A percentile compares a stretch with the other conserved stretches of the same genome.
Conservation (phyloP, 1,139 yeast species). For the Sporopachydermia cereana region DNA sequence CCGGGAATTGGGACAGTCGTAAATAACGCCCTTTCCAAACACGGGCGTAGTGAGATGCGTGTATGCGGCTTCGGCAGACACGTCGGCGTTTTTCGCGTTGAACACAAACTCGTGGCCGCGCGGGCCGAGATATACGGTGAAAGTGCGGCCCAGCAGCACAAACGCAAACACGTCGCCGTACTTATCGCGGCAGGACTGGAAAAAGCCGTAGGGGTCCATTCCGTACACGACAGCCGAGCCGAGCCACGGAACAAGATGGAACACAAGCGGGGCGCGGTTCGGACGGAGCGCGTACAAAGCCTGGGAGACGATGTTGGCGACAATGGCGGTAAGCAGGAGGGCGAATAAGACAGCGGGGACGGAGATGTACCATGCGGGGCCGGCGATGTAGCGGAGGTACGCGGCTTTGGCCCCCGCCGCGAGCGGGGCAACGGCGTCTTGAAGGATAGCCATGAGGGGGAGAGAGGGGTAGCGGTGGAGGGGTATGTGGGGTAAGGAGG, state of each 20-base stretch:
- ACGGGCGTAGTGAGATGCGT: constrained; percentile 93
- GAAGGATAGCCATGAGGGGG: constrained; percentile 1
- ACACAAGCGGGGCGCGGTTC: constrained; percentile 80
- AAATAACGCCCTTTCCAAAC: constrained; percentile 92
- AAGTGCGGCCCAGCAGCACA: constrained; percentile 74
- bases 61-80: constrained; percentile 94
- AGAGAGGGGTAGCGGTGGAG: too few relatives aligned
- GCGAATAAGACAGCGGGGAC: constrained; percentile 17
- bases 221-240: constrained; percentile 88
- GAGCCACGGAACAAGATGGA: constrained; percentile 91
- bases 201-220: constrained; percentile 85
- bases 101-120: constrained; percentile 95
- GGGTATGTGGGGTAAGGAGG: too few relatives aligned
- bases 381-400: constrained; percentile 5
- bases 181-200: constrained; percentile 61
- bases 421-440: background rate
- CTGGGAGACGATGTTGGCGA: constrained; percentile 62
- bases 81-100: constrained; percentile 82
- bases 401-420: too few relatives aligned
- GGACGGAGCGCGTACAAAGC: constrained; percentile 56
- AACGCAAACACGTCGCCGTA: constrained; percentile 92
- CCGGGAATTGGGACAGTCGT: constrained; percentile 88
- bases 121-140: constrained; percentile 96
- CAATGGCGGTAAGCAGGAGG: constrained; percentile 26
- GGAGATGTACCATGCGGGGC: constrained; percentile 17